Base-by-base conservation (phyloP, 139 green algal genomes). In the Eudorina sp. region DNA sequence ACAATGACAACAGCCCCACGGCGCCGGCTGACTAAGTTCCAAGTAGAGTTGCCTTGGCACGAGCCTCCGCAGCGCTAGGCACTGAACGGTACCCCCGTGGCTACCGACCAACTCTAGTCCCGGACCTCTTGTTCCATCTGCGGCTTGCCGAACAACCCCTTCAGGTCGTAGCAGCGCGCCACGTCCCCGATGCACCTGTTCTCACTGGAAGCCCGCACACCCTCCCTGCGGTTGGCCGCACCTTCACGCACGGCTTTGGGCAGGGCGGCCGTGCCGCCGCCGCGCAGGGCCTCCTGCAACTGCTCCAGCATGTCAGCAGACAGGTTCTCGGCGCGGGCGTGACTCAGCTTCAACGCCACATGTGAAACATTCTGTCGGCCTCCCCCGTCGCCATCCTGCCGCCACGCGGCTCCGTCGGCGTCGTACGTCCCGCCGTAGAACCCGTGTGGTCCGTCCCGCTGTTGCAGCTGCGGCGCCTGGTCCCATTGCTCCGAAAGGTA, bases 201-300 rank as follows among this genome's bases (percentile, higher is more conserved):
- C 40, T 38, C 16, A 16, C 21, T 4, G 70, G 11, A 19, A 7
- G 2, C 25, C 3, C 19, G 70, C 19, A n/a, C n/a, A n/a, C 40
- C 70, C 23, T 31, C 36, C 40, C 40, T 4, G 11, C 41, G 18
- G 2, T 4, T 19, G 0, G 27, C 38, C 78, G 4, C 78, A 86
- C 79, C 79, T 64, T 86, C 60, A 11, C 79, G 79, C 3, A 86
- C 8, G 31, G 79, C 76, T 18, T 58, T 27, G 31, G 60, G 79
- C n/a, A 86, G 58, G 18, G 27, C 29, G 9, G 60, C 13, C 36
- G 41, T 60, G 16, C 29, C 60, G 16, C 18, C 79, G 13, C n/a
- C 23, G 16, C 79, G 36, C 60, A 86, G 13, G 29, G 23, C 7
- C 0, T 11, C 60, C n/a, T 62, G 43, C 60, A 86, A 25, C 2